Evolutionary conservation across 257 asterid species (phyloP).

Genomic region (Catharanthus roseus): DNA sequence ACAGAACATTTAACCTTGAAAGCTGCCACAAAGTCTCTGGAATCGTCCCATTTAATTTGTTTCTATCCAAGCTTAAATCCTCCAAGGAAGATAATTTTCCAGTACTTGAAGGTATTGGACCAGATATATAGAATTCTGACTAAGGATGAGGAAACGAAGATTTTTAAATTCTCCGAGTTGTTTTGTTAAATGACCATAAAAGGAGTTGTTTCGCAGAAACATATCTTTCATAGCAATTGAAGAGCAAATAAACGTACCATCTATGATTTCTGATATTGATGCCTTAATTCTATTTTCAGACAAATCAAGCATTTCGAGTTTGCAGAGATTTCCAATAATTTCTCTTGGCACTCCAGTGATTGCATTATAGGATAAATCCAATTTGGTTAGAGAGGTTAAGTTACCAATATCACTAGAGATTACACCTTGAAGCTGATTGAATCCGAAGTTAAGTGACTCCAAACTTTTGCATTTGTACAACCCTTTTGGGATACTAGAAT

Average conservation of each 20-base stretch:
- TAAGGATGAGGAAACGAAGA: neutral
- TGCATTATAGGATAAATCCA: slow-evolving; percentile 13
- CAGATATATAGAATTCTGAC: slow-evolving; percentile 6
- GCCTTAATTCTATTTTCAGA: slow-evolving; percentile 20
- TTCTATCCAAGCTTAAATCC: neutral
- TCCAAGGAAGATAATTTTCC: slow-evolving; percentile 20
- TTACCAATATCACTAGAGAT: slow-evolving; percentile 25
- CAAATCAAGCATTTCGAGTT: slow-evolving; percentile 2
- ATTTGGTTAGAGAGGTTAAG: slow-evolving; percentile 20
- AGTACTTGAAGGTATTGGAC: slow-evolving; percentile 25
- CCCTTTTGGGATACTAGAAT: slow-evolving; percentile 33
- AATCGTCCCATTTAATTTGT: slow-evolving; percentile 35
- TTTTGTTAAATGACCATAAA: too few species aligned
- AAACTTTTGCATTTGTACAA: slow-evolving; percentile 28
- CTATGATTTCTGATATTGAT: slow-evolving; percentile 19
- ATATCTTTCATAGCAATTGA: too few species aligned
- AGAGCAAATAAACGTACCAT: slow-evolving; percentile 22
- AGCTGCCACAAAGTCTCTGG: too few species aligned
- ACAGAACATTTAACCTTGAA: too few species aligned
- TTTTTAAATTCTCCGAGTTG: too few species aligned
- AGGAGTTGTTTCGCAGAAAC: too few species aligned
- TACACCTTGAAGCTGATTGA: slow-evolving; percentile 19
- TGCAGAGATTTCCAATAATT: slow-evolving; percentile 17
- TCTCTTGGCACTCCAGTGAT: slow-evolving; percentile 29
- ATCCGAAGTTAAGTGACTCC: neutral